These are phyloP conservation scores for Paralagenidium karlingii DNA, from an alignment of 352 stramenopile species.

Conservation along the genomic window DNA sequence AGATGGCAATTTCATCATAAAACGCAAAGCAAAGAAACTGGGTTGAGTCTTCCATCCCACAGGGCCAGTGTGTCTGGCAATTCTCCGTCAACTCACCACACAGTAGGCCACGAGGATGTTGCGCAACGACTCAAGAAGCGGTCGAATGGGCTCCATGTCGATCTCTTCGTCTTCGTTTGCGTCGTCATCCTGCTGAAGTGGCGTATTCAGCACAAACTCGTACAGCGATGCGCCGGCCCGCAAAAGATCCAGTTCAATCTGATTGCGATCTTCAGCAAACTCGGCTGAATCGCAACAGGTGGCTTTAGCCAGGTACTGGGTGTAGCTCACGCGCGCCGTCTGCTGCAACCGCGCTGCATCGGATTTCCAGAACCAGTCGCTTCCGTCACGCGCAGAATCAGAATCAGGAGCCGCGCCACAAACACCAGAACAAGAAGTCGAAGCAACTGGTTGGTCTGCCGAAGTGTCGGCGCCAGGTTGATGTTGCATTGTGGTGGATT, in stretches of 20 bases:
- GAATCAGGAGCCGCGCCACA: too few species aligned
- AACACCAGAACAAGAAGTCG: too few species aligned
- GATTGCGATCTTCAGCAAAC: constrained; percentile 40
- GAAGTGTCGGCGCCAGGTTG: too few species aligned
- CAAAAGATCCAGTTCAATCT: constrained; percentile 61
- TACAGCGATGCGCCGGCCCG: constrained; percentile 37
- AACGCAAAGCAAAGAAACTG: not conserved
- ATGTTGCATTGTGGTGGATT: too few species aligned
- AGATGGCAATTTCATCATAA: not conserved
- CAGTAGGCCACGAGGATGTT: constrained; percentile 48
- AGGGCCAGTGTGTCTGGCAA: too few species aligned
- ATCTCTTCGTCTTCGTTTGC: constrained; percentile 9
- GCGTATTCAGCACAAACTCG: constrained; percentile 24
- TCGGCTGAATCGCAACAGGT: constrained; percentile 6
- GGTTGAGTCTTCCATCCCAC: not conserved
- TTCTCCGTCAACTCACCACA: constrained; percentile 18
- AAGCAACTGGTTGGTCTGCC: too few species aligned
- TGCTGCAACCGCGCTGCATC: constrained; percentile 18
- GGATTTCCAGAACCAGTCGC: constrained; percentile 34
- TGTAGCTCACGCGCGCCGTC: constrained; percentile 21
- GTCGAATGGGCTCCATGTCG: constrained; percentile 10
- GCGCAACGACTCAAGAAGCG: constrained; percentile 22
- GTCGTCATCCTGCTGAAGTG: constrained; percentile 1
- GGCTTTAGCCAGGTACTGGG: constrained; percentile 17
- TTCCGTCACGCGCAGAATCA: too few species aligned